Percentiles rank a stretch among this genome's conserved stretches.
Conservation (phyloP, 805 yeast species). For the Monosporozyma unispora region DNA sequence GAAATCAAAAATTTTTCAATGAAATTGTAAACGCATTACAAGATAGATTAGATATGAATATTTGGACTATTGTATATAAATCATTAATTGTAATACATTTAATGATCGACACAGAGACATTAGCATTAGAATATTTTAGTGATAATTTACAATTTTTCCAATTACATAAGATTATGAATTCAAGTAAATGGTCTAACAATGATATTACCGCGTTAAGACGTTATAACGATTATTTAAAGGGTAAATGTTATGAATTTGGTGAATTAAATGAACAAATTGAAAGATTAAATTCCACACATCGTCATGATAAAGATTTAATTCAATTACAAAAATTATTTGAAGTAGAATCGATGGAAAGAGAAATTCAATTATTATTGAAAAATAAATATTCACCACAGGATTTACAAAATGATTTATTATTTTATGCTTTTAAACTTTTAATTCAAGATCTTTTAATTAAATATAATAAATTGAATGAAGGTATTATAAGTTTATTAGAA, state of each 20-base stretch:
- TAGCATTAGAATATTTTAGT: conserved; percentile 46
- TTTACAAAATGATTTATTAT: conserved; percentile 64
- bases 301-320: not conserved
- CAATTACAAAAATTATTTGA: conserved; percentile 34
- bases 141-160: conserved; percentile 37
- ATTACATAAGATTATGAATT: conserved; percentile 17
- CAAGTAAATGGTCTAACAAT: conserved; percentile 28
- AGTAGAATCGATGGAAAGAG: conserved; percentile 74
- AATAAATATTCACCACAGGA: conserved; percentile 75
- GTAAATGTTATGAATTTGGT: conserved; percentile 60
- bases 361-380: conserved; percentile 63
- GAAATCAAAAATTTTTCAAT: conserved; percentile 39
- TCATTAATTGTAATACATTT: conserved; percentile 77
- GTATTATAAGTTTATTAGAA: conserved; percentile 85
- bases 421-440: conserved; percentile 75
- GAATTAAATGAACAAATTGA: conserved; percentile 9
- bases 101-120: conserved; percentile 52
- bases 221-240: conserved; percentile 63
- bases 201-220: conserved; percentile 52
- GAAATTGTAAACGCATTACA: conserved; percentile 59
- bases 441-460: conserved; percentile 79
- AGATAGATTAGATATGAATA: conserved; percentile 51
- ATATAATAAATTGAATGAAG: conserved; percentile 88
- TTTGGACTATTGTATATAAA: conserved; percentile 90
- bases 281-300: not conserved